Evolutionary conservation across 2,329 filamentous ascomycete genomes (phyloP).

Genomic region (Aureobasidium pullulans): DNA sequence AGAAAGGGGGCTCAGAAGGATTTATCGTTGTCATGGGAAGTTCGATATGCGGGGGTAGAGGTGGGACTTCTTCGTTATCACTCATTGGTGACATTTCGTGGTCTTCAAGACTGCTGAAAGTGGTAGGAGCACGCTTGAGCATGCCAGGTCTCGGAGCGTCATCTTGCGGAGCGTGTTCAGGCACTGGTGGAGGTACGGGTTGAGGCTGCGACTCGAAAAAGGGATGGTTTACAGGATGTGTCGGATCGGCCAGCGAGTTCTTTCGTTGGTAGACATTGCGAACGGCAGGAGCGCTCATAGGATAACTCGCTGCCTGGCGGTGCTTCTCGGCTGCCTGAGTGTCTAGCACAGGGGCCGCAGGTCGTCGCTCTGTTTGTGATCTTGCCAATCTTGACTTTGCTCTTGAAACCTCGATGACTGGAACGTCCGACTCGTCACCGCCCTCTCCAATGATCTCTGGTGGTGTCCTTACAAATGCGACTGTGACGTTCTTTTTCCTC

Average conservation of each 20-base stretch:
- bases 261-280: background rate
- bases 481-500: conserved; percentile 60
- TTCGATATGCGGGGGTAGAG: background rate
- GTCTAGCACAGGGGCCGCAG: conserved; percentile 14
- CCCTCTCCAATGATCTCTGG: conserved; percentile 86
- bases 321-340: background rate
- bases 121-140: background rate
- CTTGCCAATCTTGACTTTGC: conserved; percentile 35
- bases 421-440: conserved; percentile 74
- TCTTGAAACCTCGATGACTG: conserved; percentile 63
- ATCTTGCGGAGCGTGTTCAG: background rate
- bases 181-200: background rate
- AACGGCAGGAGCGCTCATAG: background rate
- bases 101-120: background rate
- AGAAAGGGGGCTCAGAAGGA: background rate
- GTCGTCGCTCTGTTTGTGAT: conserved; percentile 23
- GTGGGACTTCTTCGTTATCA: background rate
- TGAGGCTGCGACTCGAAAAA: conserved; percentile 1
- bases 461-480: conserved; percentile 63
- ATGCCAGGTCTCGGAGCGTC: background rate
- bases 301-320: background rate
- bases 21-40: background rate
- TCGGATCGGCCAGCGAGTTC: conserved; percentile 2
- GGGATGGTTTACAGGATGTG: conserved; percentile 3
- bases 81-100: background rate